phyloP scores from a whole-genome alignment of 1,284 basidiomycete genomes.

The Moesziomyces parantarcticus region DNA sequence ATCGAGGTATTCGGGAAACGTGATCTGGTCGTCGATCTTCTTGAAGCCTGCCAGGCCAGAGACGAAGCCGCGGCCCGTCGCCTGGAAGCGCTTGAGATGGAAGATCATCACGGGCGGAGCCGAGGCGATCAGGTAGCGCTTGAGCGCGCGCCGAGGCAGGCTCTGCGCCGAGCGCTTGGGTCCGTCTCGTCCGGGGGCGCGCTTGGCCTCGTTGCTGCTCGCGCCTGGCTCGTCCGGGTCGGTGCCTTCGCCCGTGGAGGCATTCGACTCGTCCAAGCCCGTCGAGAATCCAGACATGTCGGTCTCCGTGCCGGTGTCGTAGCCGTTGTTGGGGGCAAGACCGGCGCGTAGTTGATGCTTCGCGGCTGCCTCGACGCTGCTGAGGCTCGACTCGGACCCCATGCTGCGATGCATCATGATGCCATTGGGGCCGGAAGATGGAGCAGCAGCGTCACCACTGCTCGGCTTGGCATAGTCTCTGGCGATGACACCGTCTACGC shows the following conservation, averaged over 20 bases:
- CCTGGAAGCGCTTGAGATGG: constrained; percentile 91
- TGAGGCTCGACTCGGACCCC: constrained; percentile 35
- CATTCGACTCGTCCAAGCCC: constrained; percentile 38
- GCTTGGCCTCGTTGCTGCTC: background rate
- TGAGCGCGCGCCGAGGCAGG: constrained; percentile 84
- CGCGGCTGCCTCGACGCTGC: constrained; percentile 25
- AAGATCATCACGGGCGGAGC: constrained; percentile 89
- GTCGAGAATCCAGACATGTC: constrained; percentile 46
- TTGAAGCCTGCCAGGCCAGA: constrained; percentile 72
- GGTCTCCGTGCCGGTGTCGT: constrained; percentile 48
- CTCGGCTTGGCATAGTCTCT: constrained; percentile 18
- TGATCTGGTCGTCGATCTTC: constrained; percentile 84
- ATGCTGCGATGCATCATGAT: constrained; percentile 12
- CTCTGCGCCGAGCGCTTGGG: constrained; percentile 66
- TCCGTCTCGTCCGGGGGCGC: constrained; percentile 8
- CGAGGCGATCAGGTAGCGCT: constrained; percentile 87
- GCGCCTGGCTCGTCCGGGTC: constrained; percentile 32
- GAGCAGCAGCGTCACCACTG: background rate
- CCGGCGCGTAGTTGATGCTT: constrained; percentile 1
- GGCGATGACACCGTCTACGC: constrained; percentile 9
- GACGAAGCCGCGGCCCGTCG: constrained; percentile 63
- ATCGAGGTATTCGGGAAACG: constrained; percentile 87
- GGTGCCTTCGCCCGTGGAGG: constrained; percentile 33
- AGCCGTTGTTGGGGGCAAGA: constrained; percentile 19
- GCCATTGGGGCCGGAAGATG: constrained; percentile 12